These are phyloP conservation scores for Coccomyxa subellipsoidea DNA, from an alignment of 163 green algal genomes.

Conservation along the genomic window DNA sequence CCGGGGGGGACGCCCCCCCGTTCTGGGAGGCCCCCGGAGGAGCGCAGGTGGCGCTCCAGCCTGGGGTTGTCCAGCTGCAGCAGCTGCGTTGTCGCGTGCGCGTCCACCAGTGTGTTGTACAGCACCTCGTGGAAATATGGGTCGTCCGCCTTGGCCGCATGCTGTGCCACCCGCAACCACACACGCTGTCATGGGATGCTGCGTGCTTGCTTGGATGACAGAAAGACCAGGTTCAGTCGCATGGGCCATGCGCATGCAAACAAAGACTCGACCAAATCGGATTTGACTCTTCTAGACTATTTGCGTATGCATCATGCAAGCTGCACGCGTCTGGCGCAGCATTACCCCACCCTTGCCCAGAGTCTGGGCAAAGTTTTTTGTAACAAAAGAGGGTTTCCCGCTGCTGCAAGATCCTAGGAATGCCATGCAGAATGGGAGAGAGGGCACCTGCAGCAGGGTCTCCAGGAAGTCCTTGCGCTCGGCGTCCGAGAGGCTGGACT, in stretches of 20 bases:
- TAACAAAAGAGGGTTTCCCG: too few species aligned
- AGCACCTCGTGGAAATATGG: conserved; percentile 56
- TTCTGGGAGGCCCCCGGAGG: conserved; percentile 42
- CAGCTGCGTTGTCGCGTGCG: conserved; percentile 48
- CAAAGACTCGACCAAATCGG: too few species aligned
- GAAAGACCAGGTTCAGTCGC: background rate
- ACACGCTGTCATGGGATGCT: too few species aligned
- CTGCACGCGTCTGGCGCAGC: too few species aligned
- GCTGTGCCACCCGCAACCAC: conserved; percentile 22
- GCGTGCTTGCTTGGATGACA: background rate
- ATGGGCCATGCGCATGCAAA: too few species aligned
- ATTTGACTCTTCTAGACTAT: too few species aligned
- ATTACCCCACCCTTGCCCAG: too few species aligned
- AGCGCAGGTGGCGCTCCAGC: conserved; percentile 61
- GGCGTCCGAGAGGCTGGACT: conserved; percentile 11
- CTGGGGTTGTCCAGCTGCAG: conserved; percentile 46
- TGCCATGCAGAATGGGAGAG: background rate
- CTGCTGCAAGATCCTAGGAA: too few species aligned
- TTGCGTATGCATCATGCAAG: too few species aligned
- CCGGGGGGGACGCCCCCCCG: background rate
- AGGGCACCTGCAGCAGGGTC: conserved; percentile 35
- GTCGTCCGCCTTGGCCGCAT: conserved; percentile 39
- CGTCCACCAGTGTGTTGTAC: conserved; percentile 62
- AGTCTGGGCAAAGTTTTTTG: too few species aligned
- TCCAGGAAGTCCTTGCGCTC: conserved; percentile 34